These are phyloP conservation scores for Starmerella vitae DNA, from an alignment of 805 yeast species.

Conservation along the genomic window DNA sequence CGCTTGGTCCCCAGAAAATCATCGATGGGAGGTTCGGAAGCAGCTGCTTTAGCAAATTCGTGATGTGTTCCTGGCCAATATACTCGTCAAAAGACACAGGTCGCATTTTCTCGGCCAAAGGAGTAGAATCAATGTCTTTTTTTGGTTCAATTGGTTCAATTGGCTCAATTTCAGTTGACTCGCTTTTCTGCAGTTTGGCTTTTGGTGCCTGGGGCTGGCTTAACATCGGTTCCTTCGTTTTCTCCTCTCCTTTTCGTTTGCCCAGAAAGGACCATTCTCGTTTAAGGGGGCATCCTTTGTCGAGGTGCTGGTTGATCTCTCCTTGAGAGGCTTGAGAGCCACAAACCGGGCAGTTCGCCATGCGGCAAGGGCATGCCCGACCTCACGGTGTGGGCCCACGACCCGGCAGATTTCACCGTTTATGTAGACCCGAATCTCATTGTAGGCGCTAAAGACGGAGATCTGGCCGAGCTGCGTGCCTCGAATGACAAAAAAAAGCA, in stretches of 20 bases:
- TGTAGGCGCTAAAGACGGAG: slow-evolving; percentile 60
- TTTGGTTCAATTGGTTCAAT: no score
- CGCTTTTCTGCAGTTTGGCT: no score
- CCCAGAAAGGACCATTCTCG: background rate
- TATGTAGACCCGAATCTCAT: slow-evolving; percentile 45
- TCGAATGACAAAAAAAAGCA: background rate
- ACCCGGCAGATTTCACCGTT: slow-evolving; percentile 47
- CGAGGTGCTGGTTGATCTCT: slow-evolving; percentile 26
- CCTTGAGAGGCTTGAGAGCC: slow-evolving; percentile 22
- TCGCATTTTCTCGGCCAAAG: slow-evolving; percentile 72
- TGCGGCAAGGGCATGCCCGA: slow-evolving; percentile 1
- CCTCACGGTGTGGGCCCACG: slow-evolving; percentile 43
- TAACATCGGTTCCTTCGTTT: background rate
- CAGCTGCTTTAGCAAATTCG: slow-evolving; percentile 53
- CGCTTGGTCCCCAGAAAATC: slow-evolving; percentile 92
- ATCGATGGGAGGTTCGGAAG: slow-evolving; percentile 59
- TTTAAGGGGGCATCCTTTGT: slow-evolving; percentile 25
- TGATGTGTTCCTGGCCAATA: slow-evolving; percentile 73
- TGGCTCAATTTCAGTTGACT: no score
- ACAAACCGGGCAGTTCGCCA: slow-evolving; percentile 26
- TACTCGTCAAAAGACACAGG: slow-evolving; percentile 57
- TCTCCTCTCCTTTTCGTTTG: no score
- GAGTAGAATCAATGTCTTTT: no score
- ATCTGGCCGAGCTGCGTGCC: slow-evolving; percentile 44
- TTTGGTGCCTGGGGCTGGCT: no score